Evolutionary conservation across 192 early-diverging fungal species (phyloP).

Genomic region (Rhizoclosmatium sp.): DNA sequence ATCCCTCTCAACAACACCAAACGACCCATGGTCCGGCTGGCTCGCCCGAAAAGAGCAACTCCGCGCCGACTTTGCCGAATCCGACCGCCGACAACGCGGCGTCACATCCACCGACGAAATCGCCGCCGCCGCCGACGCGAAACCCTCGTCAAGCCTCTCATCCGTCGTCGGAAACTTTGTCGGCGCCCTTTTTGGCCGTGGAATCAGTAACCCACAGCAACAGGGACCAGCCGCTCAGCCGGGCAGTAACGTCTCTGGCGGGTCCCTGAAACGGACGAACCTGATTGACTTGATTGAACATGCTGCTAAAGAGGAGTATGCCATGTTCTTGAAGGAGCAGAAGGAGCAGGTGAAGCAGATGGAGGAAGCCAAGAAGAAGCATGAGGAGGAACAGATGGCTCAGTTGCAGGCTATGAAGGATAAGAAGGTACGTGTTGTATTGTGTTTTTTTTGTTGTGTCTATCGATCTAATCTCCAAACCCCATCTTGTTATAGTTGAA

Average conservation of each 20-base stretch:
- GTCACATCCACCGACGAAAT: background rate
- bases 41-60: conserved; percentile 46
- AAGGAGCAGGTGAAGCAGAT: conserved; percentile 70
- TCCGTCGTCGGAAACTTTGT: conserved; percentile 19
- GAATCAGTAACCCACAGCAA: conserved; percentile 50
- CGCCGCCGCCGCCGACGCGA: conserved; percentile 8
- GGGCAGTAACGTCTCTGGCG: conserved; percentile 18
- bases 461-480: background rate
- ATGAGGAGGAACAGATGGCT: conserved; percentile 69
- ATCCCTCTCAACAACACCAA: conserved; percentile 34
- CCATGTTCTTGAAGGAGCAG: conserved; percentile 71
- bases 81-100: background rate
- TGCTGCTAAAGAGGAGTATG: conserved; percentile 71
- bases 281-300: conserved; percentile 73
- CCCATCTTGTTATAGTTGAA: conserved; percentile 13
- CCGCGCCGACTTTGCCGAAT: conserved; percentile 43
- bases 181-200: conserved; percentile 42
- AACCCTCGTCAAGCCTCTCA: background rate
- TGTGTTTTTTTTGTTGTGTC: background rate
- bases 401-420: conserved; percentile 90
- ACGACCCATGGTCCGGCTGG: conserved; percentile 56
- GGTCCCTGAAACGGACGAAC: conserved; percentile 59
- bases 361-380: conserved; percentile 67
- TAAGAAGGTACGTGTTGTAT: conserved; percentile 88
- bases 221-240: conserved; percentile 58